Evolutionary conservation across 371 early-diverging fungal genomes (phyloP), one percentile per base, ranked within the genome.

Genomic region (Actinomortierella wolfii): DNA sequence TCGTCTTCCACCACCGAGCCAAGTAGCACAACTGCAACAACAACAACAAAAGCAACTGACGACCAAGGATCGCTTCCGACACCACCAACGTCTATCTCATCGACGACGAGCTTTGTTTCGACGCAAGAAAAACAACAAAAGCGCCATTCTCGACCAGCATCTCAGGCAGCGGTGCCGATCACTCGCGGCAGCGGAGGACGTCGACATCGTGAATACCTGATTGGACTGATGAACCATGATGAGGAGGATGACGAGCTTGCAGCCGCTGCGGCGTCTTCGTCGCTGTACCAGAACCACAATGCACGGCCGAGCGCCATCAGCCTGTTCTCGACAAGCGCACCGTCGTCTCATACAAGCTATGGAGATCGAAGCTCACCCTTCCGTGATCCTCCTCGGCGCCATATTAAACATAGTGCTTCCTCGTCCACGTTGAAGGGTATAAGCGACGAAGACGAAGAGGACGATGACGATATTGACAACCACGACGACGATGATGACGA

Each of bases 321-420:
- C 20, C 44, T 64, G 5, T 64, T 70, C 40, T 70, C 70, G 18
- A 61, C 70, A 15, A 70, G 70, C 44, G 70, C 70, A n/a, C 70
- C 70, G 0, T 57, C 65, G 1, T 51, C 64, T 21, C 64, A 51
- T 21, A 40, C 41, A 2, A 54, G 54, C 15, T 60, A 53, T 47
- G 23, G 54, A 7, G 51, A 28, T 5, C 50, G 23, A 18, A 34
- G 59, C 14, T 34, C 34, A 34, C 34, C 34, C 11, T 11, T 34
- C 11, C 34, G 34, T 11, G 34, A 11, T 4, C 7, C 34, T 34
- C 34, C n/a, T n/a, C n/a, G n/a, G n/a, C n/a, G n/a, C n/a, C n/a
- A 11, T 4, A 34, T 34, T 11, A 34, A 34, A 11, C 34, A 34
- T 5, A 58, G 64, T 25, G 64, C 53, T 1, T 26, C 43, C 1